Base-by-base conservation (phyloP, 202 grass and related monocot genomes). In the Elaeis oleifera region DNA sequence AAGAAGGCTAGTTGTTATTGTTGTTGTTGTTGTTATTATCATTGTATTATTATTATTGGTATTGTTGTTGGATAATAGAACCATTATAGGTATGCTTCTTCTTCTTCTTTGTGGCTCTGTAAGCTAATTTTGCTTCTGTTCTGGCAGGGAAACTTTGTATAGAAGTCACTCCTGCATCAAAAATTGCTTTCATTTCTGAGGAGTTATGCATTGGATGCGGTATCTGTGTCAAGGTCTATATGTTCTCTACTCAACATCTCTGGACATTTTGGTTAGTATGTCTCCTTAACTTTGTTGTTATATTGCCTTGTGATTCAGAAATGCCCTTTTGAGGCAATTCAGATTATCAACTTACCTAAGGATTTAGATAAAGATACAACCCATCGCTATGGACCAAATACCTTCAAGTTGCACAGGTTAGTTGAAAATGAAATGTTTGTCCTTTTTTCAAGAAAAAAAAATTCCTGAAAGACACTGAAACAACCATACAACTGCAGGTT, bases 291-390 rank as follows among this genome's bases (percentile, higher is more conserved):
- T 3, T 44, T 44, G 28, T 31, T 31, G 9, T 44, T 44, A 13
- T 44, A 44, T 44, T 44, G 36, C 36, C 36, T 14, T 44, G 36
- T 44, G 9, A 44, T 64, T 54, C 78, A 97, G 88, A 97, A 97
- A 97, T 97, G 88, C 17, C 94, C 94, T 23, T 97, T 97, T 79
- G 94, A 97, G 69, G 94, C 94, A 27, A 97, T 97, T 86, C 84
- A 89, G 24, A 97, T 97, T 63, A 97, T 97, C 71, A 97, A 97
- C 67, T 85, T 97, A 58, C 87, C 81, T 32, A 96, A 96, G 65
- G 92, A 96, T 71, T 53, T 96, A 59, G 87, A 85, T 39, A 89
- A 97, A 83, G 94, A 97, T 72, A 97, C 94, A 32, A 99, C 92
- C 24, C 92, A 96, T 65, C 74, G 84, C 32, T 89, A 96, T 75